Evolutionary conservation across 2,329 filamentous ascomycete genomes (phyloP).

Genomic region (Cadophora malorum): DNA sequence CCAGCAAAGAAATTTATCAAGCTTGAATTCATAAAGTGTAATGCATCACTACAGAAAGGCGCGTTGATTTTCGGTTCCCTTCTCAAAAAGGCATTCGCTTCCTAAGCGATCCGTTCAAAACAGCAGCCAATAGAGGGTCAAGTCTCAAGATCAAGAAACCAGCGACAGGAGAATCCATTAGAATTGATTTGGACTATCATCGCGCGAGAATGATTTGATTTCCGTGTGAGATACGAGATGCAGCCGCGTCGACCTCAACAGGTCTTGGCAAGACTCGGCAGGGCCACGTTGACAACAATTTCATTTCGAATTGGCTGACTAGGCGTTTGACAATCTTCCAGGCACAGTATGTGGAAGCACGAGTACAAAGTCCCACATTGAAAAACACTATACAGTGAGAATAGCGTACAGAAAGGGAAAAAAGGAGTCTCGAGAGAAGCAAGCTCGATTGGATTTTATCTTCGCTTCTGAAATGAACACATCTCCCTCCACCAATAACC

Average conservation of each 20-base stretch:
- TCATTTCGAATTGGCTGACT: background rate
- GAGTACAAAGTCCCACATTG: background rate
- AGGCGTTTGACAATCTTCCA: too few species aligned
- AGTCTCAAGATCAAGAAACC: too few species aligned
- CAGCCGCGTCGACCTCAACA: too few species aligned
- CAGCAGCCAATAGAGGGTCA: too few species aligned
- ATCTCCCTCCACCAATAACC: background rate
- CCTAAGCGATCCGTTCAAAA: too few species aligned
- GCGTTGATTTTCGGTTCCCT: too few species aligned
- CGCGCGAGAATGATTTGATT: background rate
- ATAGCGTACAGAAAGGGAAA: background rate
- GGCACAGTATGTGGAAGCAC: background rate
- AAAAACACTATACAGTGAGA: background rate
- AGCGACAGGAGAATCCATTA: too few species aligned
- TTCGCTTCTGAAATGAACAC: slow-evolving; percentile 2
- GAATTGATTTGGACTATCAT: too few species aligned
- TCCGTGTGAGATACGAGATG: background rate
- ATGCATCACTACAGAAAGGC: too few species aligned
- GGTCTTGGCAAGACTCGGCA: slow-evolving; percentile 1
- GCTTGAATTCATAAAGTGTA: too few species aligned
- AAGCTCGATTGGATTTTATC: slow-evolving; percentile 19
- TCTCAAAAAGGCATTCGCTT: too few species aligned
- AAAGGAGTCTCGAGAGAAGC: slow-evolving; percentile 11
- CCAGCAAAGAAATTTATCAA: too few species aligned
- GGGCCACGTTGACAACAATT: background rate